Percentiles rank a stretch among this genome's conserved stretches.
Conservation (phyloP, 2,329 filamentous ascomycete species). For the Penicillium polonicum region DNA sequence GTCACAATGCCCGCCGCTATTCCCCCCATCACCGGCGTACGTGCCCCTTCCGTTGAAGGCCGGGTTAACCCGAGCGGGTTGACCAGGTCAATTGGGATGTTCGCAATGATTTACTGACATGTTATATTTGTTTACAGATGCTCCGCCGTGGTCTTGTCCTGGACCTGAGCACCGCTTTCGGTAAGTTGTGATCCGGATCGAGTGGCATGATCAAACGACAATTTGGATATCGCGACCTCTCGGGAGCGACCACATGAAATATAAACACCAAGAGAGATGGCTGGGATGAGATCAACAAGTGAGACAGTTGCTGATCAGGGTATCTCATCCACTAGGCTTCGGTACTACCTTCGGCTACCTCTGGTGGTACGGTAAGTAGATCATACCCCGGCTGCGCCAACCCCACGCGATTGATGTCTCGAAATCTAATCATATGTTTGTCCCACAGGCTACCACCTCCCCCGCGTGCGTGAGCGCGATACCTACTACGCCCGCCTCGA, state of each 20-base stretch:
- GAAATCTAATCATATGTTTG: slow-evolving; percentile 4
- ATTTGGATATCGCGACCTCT: slow-evolving; percentile 4
- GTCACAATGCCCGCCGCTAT: slow-evolving; percentile 44
- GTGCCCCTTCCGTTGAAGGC: slow-evolving; percentile 28
- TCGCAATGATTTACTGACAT: slow-evolving; percentile 19
- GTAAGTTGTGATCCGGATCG: slow-evolving; percentile 47
- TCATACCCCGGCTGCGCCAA: slow-evolving; percentile 1
- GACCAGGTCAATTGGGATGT: slow-evolving; percentile 5
- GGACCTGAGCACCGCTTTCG: slow-evolving; percentile 64
- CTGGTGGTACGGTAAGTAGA: slow-evolving; percentile 64
- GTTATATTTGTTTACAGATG: slow-evolving; percentile 49
- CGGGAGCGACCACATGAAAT: not conserved
- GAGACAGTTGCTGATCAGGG: slow-evolving; percentile 16
- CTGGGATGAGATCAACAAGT: not conserved
- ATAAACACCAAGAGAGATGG: not conserved
- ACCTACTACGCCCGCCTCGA: slow-evolving; percentile 64
- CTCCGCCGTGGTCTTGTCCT: slow-evolving; percentile 65
- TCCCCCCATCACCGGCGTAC: slow-evolving; percentile 50
- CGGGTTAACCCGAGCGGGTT: slow-evolving; percentile 21
- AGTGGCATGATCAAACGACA: slow-evolving; percentile 21
- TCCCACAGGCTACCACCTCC: slow-evolving; percentile 61
- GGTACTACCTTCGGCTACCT: slow-evolving; percentile 62
- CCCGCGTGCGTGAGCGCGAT: slow-evolving; percentile 62
- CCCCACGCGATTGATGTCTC: not conserved
- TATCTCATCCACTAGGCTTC: slow-evolving; percentile 49